Evolutionary conservation across 2,329 filamentous ascomycete genomes (phyloP), one percentile per base, ranked within the genome.

Genomic region (Penicillium sp.): DNA sequence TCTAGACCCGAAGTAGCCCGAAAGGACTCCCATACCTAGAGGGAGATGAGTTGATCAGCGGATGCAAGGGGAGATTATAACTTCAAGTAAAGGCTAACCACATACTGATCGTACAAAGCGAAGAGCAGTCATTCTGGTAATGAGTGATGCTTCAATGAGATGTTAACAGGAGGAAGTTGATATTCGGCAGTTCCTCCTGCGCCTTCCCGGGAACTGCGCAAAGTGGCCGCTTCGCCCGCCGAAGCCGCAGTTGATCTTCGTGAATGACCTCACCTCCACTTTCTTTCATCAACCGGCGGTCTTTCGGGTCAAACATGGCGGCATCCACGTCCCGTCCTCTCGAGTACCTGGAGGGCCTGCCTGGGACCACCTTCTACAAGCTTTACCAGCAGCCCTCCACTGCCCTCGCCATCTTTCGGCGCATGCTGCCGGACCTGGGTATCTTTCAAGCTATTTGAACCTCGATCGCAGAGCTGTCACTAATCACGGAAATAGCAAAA

Each of bases 371-470:
- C 31, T 96, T 97, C 75, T 86, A 87, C 71, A 89, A 91, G 74
- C 83, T 99, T 42, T 99, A 99, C 81, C 89, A 92, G 77, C 92
- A 97, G 80, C 94, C 94, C 26, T 96, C 93, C 37, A 96, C 94
- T 1, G 90, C 92, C 33, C 86, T 99, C 62, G 94, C 94, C 63
- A 92, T 99, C 68, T 97, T 97, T 74, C 87, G 94, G 64, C 92
- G 94, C 77, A 97, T 99, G 92, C 84, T 99, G 54, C 91, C 94
- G 54, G 90, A 95, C 69, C 78, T 97, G 58, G 91, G 90, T 92
- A 81, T 68, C 79, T 66, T 42, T 13, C 50, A 46, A 55, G 54
- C 63, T 57, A 44, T 51, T 24, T 19, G 16, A 36, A 46, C 26
- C 10, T 43, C 19, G 14, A 46, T 51, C 26, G 49, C 34, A 56